phyloP scores from a whole-genome alignment of 73 alveolate species.

The Paramecium octaurelia region DNA sequence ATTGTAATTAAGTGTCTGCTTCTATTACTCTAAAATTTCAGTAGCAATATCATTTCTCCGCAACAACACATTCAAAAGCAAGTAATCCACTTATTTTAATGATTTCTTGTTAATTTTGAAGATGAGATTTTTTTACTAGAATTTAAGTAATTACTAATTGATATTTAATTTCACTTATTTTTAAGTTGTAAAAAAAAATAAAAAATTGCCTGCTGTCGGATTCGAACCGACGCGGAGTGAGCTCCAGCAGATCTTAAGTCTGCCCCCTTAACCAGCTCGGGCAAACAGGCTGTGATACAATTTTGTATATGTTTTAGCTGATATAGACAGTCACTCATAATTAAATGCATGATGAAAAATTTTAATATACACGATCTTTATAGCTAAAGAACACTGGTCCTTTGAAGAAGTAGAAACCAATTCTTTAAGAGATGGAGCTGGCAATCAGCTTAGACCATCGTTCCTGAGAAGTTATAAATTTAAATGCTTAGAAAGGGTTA shows the following conservation, averaged over 20 bases:
- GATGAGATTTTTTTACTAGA: neutral
- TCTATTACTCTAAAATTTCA: neutral
- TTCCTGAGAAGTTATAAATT: neutral
- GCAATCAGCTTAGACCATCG: neutral
- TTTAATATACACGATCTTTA: neutral
- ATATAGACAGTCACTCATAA: neutral
- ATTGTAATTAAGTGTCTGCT: neutral
- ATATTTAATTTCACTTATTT: neutral
- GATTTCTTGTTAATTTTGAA: neutral
- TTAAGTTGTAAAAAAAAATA: neutral
- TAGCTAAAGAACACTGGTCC: conserved; percentile 61
- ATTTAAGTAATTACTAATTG: neutral
- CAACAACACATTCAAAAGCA: neutral
- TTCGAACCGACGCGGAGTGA: conserved; percentile 89
- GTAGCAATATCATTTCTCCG: neutral
- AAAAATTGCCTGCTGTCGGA: conserved; percentile 82
- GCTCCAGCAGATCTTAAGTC: conserved; percentile 93
- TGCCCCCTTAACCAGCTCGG: conserved; percentile 96
- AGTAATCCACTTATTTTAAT: neutral
- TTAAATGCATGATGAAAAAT: neutral
- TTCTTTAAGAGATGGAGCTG: neutral
- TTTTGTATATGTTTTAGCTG: neutral
- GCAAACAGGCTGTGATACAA: conserved; percentile 75
- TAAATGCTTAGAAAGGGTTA: conserved; percentile 20
- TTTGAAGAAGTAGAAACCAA: conserved; percentile 6